phyloP scores from a whole-genome alignment of 2,329 filamentous ascomycete species.

The Calonectria hawksworthii region DNA sequence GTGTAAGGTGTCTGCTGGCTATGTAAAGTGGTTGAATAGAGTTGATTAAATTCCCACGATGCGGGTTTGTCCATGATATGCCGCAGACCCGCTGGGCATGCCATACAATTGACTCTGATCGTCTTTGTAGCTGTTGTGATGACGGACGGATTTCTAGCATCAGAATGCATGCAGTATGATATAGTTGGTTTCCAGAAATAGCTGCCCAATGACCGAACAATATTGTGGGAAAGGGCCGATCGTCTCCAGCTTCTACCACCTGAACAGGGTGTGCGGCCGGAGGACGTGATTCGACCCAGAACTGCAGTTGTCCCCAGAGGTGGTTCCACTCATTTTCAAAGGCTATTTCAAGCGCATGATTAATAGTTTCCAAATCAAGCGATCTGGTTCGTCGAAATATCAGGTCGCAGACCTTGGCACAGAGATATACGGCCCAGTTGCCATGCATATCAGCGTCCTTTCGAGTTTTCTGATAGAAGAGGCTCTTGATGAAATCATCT shows the following conservation, averaged over 20 bases:
- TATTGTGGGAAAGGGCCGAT: constrained; percentile 60
- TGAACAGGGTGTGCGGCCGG: constrained; percentile 51
- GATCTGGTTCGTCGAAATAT: constrained; percentile 49
- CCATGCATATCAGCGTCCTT: constrained; percentile 63
- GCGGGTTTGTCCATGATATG: constrained; percentile 65
- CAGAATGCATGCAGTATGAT: constrained; percentile 64
- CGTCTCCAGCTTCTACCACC: constrained; percentile 40
- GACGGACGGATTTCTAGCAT: constrained; percentile 59
- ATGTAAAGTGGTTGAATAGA: constrained; percentile 67
- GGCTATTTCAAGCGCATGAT: constrained; percentile 53
- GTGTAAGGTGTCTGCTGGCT: constrained; percentile 63
- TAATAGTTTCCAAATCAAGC: constrained; percentile 56
- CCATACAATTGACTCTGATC: constrained; percentile 55
- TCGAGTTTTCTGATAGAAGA: constrained; percentile 48
- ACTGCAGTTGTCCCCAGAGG: constrained; percentile 62
- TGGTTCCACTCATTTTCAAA: constrained; percentile 58
- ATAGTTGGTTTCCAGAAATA: constrained; percentile 66
- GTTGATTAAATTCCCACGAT: constrained; percentile 65
- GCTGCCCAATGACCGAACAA: constrained; percentile 64
- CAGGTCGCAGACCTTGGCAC: constrained; percentile 63
- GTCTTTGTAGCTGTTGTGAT: constrained; percentile 23
- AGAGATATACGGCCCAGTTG: constrained; percentile 68
- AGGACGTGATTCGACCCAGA: constrained; percentile 60
- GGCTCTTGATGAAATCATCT: constrained; percentile 42
- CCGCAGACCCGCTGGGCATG: constrained; percentile 65